phyloP scores from a whole-genome alignment of 2,329 filamentous ascomycete genomes.

The Metarhizium rileyi region DNA sequence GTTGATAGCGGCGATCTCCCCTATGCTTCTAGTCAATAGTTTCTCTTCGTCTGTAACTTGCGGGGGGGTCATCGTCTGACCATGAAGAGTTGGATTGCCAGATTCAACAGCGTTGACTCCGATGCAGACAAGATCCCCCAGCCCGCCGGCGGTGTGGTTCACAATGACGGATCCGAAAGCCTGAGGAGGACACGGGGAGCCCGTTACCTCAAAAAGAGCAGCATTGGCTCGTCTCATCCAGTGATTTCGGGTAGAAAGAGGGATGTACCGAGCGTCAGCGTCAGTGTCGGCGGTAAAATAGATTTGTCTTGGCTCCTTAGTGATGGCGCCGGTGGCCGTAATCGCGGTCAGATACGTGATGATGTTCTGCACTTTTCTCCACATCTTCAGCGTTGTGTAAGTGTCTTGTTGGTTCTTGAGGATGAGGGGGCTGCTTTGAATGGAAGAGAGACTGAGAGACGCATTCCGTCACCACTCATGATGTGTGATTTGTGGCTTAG shows the following conservation, averaged over 20 bases:
- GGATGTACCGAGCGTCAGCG: constrained; percentile 18
- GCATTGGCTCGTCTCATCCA: constrained; percentile 44
- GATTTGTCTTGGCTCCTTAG: not conserved
- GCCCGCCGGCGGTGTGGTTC: constrained; percentile 37
- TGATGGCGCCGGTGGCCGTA: not conserved
- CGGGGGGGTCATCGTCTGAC: constrained; percentile 16
- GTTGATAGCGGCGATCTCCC: constrained; percentile 44
- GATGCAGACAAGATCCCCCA: constrained; percentile 38
- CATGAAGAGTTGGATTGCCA: constrained; percentile 45
- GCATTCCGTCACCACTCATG: too few relatives aligned
- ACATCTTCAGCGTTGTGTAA: not conserved
- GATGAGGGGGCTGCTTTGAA: not conserved
- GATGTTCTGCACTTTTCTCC: not conserved
- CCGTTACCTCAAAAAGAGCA: constrained; percentile 25
- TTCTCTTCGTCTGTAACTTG: constrained; percentile 8
- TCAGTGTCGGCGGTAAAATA: not conserved
- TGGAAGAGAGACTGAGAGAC: not conserved
- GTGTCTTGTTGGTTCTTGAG: too few relatives aligned
- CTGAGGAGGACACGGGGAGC: constrained; percentile 38
- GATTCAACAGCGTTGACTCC: constrained; percentile 36
- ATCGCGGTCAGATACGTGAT: not conserved
- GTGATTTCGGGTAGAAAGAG: constrained; percentile 29
- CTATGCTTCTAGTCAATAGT: constrained; percentile 9
- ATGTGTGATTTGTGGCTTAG: too few relatives aligned
- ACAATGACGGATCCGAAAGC: constrained; percentile 46